Conservation (phyloP, 2,329 filamentous ascomycete genomes). For the Aspergillus tanneri region DNA sequence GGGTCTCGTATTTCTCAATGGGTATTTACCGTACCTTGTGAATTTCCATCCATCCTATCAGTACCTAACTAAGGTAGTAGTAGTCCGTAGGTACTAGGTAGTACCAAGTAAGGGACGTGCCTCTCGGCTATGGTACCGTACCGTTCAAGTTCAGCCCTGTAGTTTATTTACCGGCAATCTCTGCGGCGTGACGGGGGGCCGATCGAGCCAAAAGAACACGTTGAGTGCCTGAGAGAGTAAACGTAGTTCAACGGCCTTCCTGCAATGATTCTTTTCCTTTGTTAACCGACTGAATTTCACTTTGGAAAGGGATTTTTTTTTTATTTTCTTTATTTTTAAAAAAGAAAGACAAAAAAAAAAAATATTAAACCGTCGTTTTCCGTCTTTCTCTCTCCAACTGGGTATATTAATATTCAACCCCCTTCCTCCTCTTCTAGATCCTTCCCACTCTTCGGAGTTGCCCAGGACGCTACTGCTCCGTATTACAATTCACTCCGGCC, state of each 20-base stretch:
- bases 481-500: constrained; percentile 22
- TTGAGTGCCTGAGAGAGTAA: constrained; percentile 18
- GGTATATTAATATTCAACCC: constrained; percentile 10
- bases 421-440: constrained; percentile 23
- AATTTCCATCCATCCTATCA: not conserved
- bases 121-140: constrained; percentile 15
- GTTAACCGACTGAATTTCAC: too few relatives aligned
- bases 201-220: constrained; percentile 27
- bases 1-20: too few relatives aligned
- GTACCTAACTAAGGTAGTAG: not conserved
- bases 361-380: not conserved
- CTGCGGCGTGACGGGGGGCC: constrained; percentile 7
- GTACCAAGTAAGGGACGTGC: not conserved
- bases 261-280: too few relatives aligned
- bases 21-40: too few relatives aligned
- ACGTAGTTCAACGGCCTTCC: too few relatives aligned
- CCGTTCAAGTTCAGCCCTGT: constrained; percentile 27
- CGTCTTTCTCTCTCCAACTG: constrained; percentile 6
- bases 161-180: constrained; percentile 16
- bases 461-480: constrained; percentile 11
- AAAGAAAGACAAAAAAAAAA: too few relatives aligned
- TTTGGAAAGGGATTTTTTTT: too few relatives aligned
- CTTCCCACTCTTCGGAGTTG: constrained; percentile 15
- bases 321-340: too few relatives aligned
- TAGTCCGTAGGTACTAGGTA: too few relatives aligned